Base-by-base conservation (phyloP, 2,329 filamentous ascomycete species). In the Epichloe bromicola region DNA sequence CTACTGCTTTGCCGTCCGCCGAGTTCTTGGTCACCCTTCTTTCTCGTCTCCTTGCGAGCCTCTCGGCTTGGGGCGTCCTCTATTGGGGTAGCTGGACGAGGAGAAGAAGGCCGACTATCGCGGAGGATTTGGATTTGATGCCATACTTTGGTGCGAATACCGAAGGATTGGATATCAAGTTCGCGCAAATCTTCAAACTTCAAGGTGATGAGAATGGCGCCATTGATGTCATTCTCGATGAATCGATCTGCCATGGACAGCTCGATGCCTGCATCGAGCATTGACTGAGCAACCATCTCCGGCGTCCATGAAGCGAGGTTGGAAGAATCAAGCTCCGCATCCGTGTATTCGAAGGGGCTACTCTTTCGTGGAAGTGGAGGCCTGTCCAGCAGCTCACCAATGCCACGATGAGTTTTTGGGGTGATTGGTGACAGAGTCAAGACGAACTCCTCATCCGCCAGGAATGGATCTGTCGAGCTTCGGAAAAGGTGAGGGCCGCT, bases 401-500 rank as follows among this genome's bases (percentile, higher is more conserved):
- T 59, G 36, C 55, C 58, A 42, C 70, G 72, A 38, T 70, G 68
- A 52, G 79, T 74, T 65, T 83, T 82, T 34, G 86, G 80, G 23
- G 87, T 82, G 57, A 88, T 68, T 17, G 86, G 86, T 20, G 86
- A 90, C 65, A 91, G 74, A 23, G 83, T 80, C 49, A 91, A 70
- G 55, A 74, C 68, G 53, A 73, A 67, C 58, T 76, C 69, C 54
- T 75, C 72, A 57, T 78, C 72, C 52, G 53, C 46, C 19, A 60
- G 49, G 17, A 46, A 59, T 19, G 51, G 54, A 52, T 82, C 77
- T 34, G 78, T 74, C 19, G 85, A 88, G 53, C 76, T 77, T 57
- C 86, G 81, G 67, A 95, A 95, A 95, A 95, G 76, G 69, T 95
- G 90, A 10, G 90, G 90, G 1, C 90, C 90, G 57, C 78, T 78